Base-by-base conservation (phyloP, 352 stramenopile species). In the Phytopythium oedochilum region DNA sequence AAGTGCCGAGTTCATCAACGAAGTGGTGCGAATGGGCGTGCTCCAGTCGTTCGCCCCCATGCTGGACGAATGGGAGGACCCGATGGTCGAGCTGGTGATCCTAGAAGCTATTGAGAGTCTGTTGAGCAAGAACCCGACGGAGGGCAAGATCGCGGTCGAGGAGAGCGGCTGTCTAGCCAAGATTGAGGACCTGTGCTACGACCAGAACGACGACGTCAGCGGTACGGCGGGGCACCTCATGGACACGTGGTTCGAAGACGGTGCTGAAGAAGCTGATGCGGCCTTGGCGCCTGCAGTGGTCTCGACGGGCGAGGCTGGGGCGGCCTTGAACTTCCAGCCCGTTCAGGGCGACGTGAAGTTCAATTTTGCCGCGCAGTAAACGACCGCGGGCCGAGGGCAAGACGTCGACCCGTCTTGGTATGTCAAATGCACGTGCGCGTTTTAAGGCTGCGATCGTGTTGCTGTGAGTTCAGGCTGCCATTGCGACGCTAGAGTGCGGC, bases 41-140 rank as follows among this genome's bases (percentile, higher is more conserved):
- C 59, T 94, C n/a, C 68, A 75, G 59, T 86, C 72, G 6, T 90
- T 92, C 46, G 75, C 66, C 39, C 81, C 81, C 15, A 61, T 92
- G 25, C 61, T 94, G 11, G 84, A 94, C 39, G 82, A 94, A 45
- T 92, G 74, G 67, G 84, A 94, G 61, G 84, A 94, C 57, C 82
- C 84, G 22, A 90, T 87, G 75, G 77, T 92, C 28, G 82, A 94
- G 69, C 60, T 94, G 25, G 84, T 92, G 50, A 92, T 94, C 45
- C 66, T 94, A 49, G 82, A 94, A 46, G 82, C 82, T 0, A 73
- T 94, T 14, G 79, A 89, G 38, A 86, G 70, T 23, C 55, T 94
- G 29, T 46, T 94, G 53, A 61, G 81, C 38, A 92, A 91, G 60
- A 79, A 85, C 39, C 57, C 77, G 18, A 54, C 64, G 20, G 75